phyloP scores from a whole-genome alignment of 768 basidiomycete species.

The Dentipellis sp. region DNA sequence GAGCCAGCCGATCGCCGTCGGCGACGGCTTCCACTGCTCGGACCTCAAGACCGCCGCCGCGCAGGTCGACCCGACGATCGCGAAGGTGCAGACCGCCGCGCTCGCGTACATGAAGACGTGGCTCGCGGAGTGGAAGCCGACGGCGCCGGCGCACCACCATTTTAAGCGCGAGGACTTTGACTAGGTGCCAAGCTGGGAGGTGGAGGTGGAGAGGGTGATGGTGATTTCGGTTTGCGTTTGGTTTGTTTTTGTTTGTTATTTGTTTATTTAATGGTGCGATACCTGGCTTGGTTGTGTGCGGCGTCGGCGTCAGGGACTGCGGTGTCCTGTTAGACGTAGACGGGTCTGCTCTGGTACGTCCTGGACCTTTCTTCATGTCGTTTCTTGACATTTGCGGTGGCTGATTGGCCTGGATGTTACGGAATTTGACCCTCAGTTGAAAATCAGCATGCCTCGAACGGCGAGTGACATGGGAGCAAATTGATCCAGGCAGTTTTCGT shows the following conservation, averaged over 20 bases:
- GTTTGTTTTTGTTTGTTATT: background rate
- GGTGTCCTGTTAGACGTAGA: background rate
- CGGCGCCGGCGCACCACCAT: too few relatives aligned
- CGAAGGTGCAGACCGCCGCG: background rate
- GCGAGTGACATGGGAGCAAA: too few relatives aligned
- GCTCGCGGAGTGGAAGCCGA: background rate
- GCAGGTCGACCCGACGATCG: constrained; percentile 27
- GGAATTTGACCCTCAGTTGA: too few relatives aligned
- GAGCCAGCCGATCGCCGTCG: constrained; percentile 44
- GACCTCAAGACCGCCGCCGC: constrained; percentile 39
- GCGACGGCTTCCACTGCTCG: constrained; percentile 63
- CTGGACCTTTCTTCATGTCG: too few relatives aligned
- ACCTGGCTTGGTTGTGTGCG: background rate
- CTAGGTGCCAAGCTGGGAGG: background rate
- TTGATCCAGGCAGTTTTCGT: too few relatives aligned
- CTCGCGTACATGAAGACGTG: background rate
- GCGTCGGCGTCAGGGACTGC: background rate
- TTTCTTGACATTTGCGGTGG: too few relatives aligned
- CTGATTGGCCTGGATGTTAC: too few relatives aligned
- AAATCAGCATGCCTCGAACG: too few relatives aligned
- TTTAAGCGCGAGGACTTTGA: background rate
- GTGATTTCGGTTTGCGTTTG: background rate
- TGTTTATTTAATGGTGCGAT: background rate
- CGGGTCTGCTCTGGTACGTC: too few relatives aligned
- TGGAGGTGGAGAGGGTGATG: too few relatives aligned